Base-by-base conservation (phyloP, 352 stramenopile species). In the Phytopythium helicoides region DNA sequence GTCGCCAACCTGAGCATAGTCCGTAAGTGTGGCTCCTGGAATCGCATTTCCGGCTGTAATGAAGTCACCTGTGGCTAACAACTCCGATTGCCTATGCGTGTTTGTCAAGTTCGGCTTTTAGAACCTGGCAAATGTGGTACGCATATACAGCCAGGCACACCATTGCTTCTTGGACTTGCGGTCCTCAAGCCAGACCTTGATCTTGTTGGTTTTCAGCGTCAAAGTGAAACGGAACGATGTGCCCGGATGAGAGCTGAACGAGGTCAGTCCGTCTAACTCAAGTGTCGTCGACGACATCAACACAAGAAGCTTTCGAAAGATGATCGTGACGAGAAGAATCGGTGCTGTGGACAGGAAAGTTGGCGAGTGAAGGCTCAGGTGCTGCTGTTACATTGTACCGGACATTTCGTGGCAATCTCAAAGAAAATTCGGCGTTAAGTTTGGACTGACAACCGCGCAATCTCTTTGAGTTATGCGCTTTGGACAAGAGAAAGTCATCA, bases 151-250 rank as follows among this genome's bases (percentile, higher is more conserved):
- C n/a, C n/a, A n/a, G n/a, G n/a, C n/a, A n/a, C 18, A 46, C 39
- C 39, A 46, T 22, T 46, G 39, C 39, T 46, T 46, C 39, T 46
- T 46, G 39, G 3, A 16, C n/a, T 46, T 28, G 21, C 40, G 40
- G 15, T 47, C 15, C 22, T 47, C 40, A 7, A 47, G 40, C 40
- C 40, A 47, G 22, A 47, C 22, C 6, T 47, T 47, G 22, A 47
- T n/a, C 22, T 47, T 47, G 21, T 19, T 19, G 40, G 14, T 15
- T 19, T 47, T 47, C 40, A 47, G 3, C 3, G 19, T 34, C 3
- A 47, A 23, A 1, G 34, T 33, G 21, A 47, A 47, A 3, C 40
- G 21, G 40, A 34, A 47, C 10, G 19, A 28, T 6, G 40, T 16
- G 12, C 34, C 23, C 1, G 40, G 22, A 4, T 6, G 6, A 6